These are phyloP conservation scores for Sclerotinia subarctica DNA, from an alignment of 2,329 filamentous ascomycete species.

Conservation along the genomic window DNA sequence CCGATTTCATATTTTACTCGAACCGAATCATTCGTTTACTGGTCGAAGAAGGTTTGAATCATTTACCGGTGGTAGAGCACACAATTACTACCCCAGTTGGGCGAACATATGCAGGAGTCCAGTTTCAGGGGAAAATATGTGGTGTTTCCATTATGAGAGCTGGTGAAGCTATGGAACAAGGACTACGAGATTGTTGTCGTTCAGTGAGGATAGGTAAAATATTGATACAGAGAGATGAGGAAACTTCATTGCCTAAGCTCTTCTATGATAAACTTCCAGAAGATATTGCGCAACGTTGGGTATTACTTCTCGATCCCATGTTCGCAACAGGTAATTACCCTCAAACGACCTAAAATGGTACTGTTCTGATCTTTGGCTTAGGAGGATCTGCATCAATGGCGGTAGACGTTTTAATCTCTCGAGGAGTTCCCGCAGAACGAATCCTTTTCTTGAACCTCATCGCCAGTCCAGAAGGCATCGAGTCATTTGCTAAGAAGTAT, in stretches of 20 bases:
- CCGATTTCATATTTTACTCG: constrained; percentile 98
- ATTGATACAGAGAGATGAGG: constrained; percentile 93
- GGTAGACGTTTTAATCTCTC: constrained; percentile 84
- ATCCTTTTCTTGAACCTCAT: constrained; percentile 97
- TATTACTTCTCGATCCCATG: constrained; percentile 95
- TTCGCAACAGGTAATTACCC: constrained; percentile 77
- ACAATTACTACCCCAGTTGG: constrained; percentile 89
- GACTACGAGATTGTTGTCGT: constrained; percentile 90
- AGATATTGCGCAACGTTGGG: constrained; percentile 91
- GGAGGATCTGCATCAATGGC: constrained; percentile 96
- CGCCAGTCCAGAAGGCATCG: constrained; percentile 89
- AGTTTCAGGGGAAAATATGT: constrained; percentile 97
- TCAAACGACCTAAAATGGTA: neutral
- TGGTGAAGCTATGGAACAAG: constrained; percentile 98
- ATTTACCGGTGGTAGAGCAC: constrained; percentile 86
- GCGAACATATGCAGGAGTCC: constrained; percentile 81
- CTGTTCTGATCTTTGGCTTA: constrained; percentile 40
- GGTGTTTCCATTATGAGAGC: constrained; percentile 98
- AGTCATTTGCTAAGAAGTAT: constrained; percentile 84
- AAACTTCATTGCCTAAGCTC: constrained; percentile 84
- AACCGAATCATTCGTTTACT: constrained; percentile 96
- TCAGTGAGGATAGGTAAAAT: constrained; percentile 99
- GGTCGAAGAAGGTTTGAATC: constrained; percentile 95
- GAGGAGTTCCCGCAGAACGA: constrained; percentile 89
- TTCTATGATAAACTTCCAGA: constrained; percentile 98